A percentile compares a stretch with the other conserved stretches of the same genome.
These are phyloP conservation scores for Blastocystis sp. DNA, from an alignment of 352 stramenopile genomes.

Conservation along the genomic window DNA sequence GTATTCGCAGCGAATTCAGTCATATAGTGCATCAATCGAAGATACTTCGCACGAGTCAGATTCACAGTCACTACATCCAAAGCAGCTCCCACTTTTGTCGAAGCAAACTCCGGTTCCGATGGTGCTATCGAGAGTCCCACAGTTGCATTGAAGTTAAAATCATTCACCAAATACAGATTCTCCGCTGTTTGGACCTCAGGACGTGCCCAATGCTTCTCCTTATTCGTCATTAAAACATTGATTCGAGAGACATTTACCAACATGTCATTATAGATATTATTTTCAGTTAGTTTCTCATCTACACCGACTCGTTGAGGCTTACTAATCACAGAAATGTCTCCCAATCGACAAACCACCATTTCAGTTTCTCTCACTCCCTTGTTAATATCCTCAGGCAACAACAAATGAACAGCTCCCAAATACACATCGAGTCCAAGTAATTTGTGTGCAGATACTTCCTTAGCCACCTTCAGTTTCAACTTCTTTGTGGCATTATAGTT, in stretches of 20 bases:
- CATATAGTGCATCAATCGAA: background rate
- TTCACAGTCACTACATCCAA: slow-evolving; percentile 20
- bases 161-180: slow-evolving; percentile 47
- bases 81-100: background rate
- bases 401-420: slow-evolving; percentile 17
- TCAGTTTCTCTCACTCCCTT: slow-evolving; percentile 1
- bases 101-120: slow-evolving; percentile 17
- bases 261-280: slow-evolving; percentile 43
- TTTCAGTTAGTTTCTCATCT: background rate
- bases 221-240: slow-evolving; percentile 40
- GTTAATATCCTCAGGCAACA: slow-evolving; percentile 55
- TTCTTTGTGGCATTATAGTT: slow-evolving; percentile 23
- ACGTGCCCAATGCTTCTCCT: background rate
- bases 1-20: background rate
- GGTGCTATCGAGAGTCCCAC: background rate
- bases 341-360: background rate
- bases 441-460: slow-evolving; percentile 39
- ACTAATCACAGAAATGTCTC: slow-evolving; percentile 22
- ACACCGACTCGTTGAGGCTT: slow-evolving; percentile 6
- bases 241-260: background rate
- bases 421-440: background rate
- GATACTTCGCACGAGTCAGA: background rate
- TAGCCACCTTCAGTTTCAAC: slow-evolving; percentile 22
- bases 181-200: background rate
- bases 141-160: slow-evolving; percentile 6